Base-by-base conservation (phyloP, 169 alveolate species). In the Plasmodium inui region DNA sequence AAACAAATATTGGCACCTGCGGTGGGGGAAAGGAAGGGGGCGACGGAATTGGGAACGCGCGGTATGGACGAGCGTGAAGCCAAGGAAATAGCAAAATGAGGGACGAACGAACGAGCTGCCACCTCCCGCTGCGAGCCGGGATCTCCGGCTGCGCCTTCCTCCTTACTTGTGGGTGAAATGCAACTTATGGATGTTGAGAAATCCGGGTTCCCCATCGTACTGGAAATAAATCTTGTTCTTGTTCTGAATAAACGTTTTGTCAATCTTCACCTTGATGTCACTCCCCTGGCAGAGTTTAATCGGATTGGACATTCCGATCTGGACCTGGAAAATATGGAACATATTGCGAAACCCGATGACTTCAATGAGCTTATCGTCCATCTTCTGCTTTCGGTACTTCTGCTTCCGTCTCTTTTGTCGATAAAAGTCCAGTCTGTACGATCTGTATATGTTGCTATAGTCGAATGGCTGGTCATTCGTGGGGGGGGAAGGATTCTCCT, bases 301-400 rank as follows among this genome's bases (percentile, higher is more conserved):
- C 46, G 93, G 72, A 34, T 22, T 50, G n/a, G 93, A 85, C 78
- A 71, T 67, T 9, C 84, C 92, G 19, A 95, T 90, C 92, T 96
- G 98, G 70, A 96, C 94, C 70, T 96, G 98, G 76, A 96, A 80
- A 37, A 96, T 73, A 61, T 96, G 98, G 73, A 96, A 94, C 8
- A 96, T 92, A 41, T 95, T 92, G 57, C 95, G 94, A 92, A 96
- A 88, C 5, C 97, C 98, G 73, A 94, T 95, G 32, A 96, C 97
- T 74, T 96, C 98, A 78, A 96, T 96, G 57, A 96, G 71, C 76
- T 95, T 93, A 84, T 96, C 98, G 72, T 96, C 93, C 57, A 94
- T 95, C 82, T 76, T 92, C 57, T 96, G 98, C 61, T 61, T 76
- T 22, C 92, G 44, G 80, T 91, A 96, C 67, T 57, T 72, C 7